phyloP scores from a whole-genome alignment of 208 protist genomes.

The Crithidia sp. region DNA sequence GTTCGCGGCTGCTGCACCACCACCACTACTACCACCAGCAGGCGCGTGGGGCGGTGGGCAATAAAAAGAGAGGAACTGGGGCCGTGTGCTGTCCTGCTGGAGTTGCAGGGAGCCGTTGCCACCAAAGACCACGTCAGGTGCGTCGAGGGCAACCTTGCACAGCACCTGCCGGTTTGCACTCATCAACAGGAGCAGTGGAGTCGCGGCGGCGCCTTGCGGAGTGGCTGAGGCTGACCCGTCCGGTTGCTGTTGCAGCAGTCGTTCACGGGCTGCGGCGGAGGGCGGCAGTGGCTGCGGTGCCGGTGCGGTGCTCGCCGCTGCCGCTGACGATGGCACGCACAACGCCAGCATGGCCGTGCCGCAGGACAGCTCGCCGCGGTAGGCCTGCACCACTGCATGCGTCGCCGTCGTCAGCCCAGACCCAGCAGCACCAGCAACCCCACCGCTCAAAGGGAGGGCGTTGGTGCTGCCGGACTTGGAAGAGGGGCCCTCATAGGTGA shows the following conservation, averaged over 20 bases:
- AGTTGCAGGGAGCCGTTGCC: slow-evolving; percentile 9
- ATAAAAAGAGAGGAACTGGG: slow-evolving; percentile 28
- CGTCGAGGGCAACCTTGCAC: slow-evolving; percentile 20
- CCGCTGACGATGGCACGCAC: slow-evolving; percentile 43
- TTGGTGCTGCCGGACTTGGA: neutral
- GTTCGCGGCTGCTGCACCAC: neutral
- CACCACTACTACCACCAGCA: too few relatives aligned
- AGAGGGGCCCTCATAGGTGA: slow-evolving; percentile 7
- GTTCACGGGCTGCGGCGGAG: slow-evolving; percentile 10
- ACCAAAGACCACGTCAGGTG: slow-evolving; percentile 10
- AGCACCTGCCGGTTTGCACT: slow-evolving; percentile 32
- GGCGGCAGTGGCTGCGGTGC: slow-evolving; percentile 5
- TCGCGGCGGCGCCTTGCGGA: neutral
- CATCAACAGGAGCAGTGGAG: slow-evolving; percentile 19
- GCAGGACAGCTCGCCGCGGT: slow-evolving; percentile 42
- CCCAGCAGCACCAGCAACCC: neutral
- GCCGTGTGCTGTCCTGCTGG: slow-evolving; percentile 19
- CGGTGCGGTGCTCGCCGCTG: slow-evolving; percentile 3
- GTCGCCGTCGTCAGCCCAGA: slow-evolving; percentile 40
- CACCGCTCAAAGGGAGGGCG: neutral
- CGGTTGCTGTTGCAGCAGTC: neutral
- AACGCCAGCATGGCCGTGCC: slow-evolving; percentile 60
- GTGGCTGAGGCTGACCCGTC: neutral
- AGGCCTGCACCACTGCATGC: slow-evolving; percentile 55
- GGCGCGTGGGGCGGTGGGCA: neutral